Base-by-base conservation (phyloP, 805 yeast species). In the Zygotorulaspora florentina region DNA sequence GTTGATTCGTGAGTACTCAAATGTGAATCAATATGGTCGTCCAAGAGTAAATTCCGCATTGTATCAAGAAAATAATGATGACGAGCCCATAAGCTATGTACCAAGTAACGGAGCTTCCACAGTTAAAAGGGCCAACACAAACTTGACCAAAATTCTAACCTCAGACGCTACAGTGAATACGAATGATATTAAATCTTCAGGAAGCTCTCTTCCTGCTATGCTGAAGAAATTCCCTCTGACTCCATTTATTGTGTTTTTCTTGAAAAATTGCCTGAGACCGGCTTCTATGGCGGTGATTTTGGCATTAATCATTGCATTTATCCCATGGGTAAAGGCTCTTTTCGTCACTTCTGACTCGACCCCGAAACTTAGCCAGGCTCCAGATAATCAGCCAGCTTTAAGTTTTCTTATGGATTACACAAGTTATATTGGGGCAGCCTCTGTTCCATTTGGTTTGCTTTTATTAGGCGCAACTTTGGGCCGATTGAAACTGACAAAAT, bases 381-480 rank as follows among this genome's bases (percentile, higher is more conserved):
- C 99, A 0, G 99, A 91, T 65, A 71, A 73, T 1, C 73, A 73
- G 48, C 97, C 99, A 0, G 90, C 96, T 3, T 70, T 91, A 35
- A 85, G 90, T 12, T 91, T 91, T 53, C 53, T 91, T 3, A 85
- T 91, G 78, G 96, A 91, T 61, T 80, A 81, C 49, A 71, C 90
- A 1, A 61, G 77, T 8, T 93, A 90, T 61, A 69, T 93, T 3
- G 96, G 96, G 0, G 80, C 81, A 2, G 96, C 97, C 0, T 81
- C 87, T 35, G 98, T 91, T 28, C 98, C 97, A 2, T 69, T 88
- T 45, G 99, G 98, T 4, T 71, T 91, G 48, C 64, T 88, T 41
- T 62, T 93, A 40, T 66, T 93, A 20, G 99, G 99, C 1, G 96
- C 91, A 3, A 89, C 96, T 6, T 79, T 91, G 38, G 85, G 96